Conservation (phyloP, 768 basidiomycete genomes). For the Dendrothele bispora region DNA sequence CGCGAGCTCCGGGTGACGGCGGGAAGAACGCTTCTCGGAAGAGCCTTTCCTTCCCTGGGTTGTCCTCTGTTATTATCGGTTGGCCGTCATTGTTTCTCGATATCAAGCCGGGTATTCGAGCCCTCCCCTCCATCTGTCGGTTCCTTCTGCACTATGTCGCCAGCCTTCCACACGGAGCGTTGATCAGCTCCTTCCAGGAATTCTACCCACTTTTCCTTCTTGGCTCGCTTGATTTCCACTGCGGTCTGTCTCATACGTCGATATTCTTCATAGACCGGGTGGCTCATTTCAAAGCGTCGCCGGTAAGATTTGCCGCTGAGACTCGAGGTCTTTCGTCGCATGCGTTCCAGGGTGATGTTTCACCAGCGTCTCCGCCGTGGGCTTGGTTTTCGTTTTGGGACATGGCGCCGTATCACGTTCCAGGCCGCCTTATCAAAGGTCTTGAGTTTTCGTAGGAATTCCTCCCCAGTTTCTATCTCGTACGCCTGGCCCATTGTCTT, state of each 20-base stretch:
- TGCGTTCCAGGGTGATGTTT: not conserved
- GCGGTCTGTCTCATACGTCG: not conserved
- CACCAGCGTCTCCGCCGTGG: not conserved
- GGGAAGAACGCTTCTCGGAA: no score
- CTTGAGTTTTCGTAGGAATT: not conserved
- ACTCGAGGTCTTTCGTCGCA: not conserved
- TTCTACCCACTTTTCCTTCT: constrained; percentile 10
- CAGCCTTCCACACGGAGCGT: not conserved
- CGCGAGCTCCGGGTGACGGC: no score
- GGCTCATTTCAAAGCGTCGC: constrained; percentile 17
- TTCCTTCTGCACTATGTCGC: not conserved
- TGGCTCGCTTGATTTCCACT: not conserved
- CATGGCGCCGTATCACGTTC: not conserved
- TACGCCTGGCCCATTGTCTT: not conserved
- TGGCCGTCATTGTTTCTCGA: no score
- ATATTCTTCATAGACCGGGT: not conserved
- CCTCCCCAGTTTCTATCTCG: not conserved
- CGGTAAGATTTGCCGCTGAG: not conserved
- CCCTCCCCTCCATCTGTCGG: not conserved
- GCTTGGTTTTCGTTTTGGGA: not conserved
- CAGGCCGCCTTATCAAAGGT: not conserved
- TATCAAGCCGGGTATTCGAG: not conserved
- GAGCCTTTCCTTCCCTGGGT: no score
- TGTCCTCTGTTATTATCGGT: no score
- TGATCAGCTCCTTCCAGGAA: constrained; percentile 23